Percentiles rank a stretch among this genome's conserved stretches.
phyloP scores from a whole-genome alignment of 1,284 basidiomycete genomes.

The Fistulina hepatica region DNA sequence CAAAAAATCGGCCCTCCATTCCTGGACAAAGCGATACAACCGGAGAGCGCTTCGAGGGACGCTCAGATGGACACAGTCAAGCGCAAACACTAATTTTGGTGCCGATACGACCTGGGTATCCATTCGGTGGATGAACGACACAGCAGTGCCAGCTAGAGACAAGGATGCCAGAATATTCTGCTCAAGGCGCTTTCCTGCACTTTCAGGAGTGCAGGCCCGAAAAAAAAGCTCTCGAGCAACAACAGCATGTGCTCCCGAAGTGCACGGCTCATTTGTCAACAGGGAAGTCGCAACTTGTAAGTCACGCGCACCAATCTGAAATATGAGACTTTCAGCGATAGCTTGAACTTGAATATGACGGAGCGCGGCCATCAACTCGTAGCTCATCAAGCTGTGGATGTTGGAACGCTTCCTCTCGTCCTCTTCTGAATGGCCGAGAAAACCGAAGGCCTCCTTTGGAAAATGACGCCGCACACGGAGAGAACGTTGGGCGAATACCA shows the following conservation, averaged over 20 bases:
- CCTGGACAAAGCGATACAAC: slow-evolving; percentile 63
- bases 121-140: slow-evolving; percentile 34
- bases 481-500: too few species aligned
- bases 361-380: too few species aligned
- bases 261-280: slow-evolving; percentile 21
- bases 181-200: slow-evolving; percentile 27
- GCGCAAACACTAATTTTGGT: slow-evolving; percentile 32
- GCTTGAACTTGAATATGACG: slow-evolving; percentile 48
- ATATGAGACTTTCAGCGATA: slow-evolving; percentile 32
- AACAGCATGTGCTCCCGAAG: slow-evolving; percentile 37
- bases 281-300: slow-evolving; percentile 32
- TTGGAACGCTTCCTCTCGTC: too few species aligned
- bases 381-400: too few species aligned
- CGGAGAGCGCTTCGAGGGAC: slow-evolving; percentile 73
- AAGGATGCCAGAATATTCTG: slow-evolving; percentile 53
- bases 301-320: slow-evolving; percentile 34
- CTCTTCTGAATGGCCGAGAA: too few species aligned
- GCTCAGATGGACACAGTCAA: slow-evolving; percentile 38
- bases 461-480: too few species aligned
- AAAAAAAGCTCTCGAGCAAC: slow-evolving; percentile 40
- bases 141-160: slow-evolving; percentile 32
- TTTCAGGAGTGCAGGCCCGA: slow-evolving; percentile 42
- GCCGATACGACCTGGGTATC: slow-evolving; percentile 31
- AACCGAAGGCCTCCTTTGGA: too few species aligned
- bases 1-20: slow-evolving; percentile 71